Evolutionary conservation across 495 filamentous ascomycete genomes (phyloP).

Genomic region (Penicillium roqueforti): DNA sequence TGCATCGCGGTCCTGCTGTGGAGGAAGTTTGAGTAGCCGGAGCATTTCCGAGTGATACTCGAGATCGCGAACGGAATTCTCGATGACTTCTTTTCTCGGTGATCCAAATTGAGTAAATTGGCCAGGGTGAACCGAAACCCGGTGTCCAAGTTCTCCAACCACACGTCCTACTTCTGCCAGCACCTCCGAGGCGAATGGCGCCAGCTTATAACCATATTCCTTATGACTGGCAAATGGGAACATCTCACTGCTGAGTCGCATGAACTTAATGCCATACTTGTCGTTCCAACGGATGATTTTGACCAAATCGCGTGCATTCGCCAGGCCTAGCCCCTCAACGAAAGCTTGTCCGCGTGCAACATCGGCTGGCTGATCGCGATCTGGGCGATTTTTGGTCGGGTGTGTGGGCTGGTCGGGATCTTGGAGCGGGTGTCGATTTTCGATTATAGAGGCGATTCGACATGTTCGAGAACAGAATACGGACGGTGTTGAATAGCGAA

Average conservation of each 20-base stretch:
- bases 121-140: slow-evolving; percentile 87
- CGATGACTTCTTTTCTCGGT: slow-evolving; percentile 68
- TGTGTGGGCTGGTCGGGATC: slow-evolving; percentile 75
- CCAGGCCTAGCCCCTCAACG: slow-evolving; percentile 71
- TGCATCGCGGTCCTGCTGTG: slow-evolving; percentile 79
- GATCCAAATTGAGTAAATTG: slow-evolving; percentile 91
- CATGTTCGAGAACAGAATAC: slow-evolving; percentile 91
- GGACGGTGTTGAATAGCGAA: slow-evolving; percentile 77
- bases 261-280: slow-evolving; percentile 84
- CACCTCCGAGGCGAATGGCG: slow-evolving; percentile 76
- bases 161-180: slow-evolving; percentile 73
- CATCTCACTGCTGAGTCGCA: slow-evolving; percentile 92
- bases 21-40: slow-evolving; percentile 68
- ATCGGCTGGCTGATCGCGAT: slow-evolving; percentile 62
- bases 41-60: slow-evolving; percentile 89
- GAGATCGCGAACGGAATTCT: slow-evolving; percentile 72
- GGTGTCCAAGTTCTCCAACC: slow-evolving; percentile 75
- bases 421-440: slow-evolving; percentile 76
- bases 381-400: slow-evolving; percentile 74
- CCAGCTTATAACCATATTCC: slow-evolving; percentile 82
- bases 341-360: slow-evolving; percentile 61
- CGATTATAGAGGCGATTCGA: slow-evolving; percentile 84
- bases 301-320: slow-evolving; percentile 76
- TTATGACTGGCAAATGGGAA: slow-evolving; percentile 91
- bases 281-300: slow-evolving; percentile 95